These are phyloP conservation scores for Thermochaetoides thermophila DNA, from an alignment of 495 filamentous ascomycete species.

Conservation along the genomic window DNA sequence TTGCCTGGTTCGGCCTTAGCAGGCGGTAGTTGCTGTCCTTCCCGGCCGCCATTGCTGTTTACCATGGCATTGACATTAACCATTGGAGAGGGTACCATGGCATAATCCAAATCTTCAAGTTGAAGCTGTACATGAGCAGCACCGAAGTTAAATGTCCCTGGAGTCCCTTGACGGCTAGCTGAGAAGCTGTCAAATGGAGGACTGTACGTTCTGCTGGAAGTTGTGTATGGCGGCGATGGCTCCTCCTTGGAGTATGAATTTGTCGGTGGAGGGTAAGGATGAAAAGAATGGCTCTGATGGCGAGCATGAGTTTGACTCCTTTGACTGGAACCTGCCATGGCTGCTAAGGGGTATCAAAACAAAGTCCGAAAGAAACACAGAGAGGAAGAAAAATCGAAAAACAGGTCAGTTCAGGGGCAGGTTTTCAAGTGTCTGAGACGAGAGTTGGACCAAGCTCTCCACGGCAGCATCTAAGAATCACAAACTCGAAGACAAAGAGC, in stretches of 20 bases:
- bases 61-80: constrained; percentile 7
- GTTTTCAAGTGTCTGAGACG: too few relatives aligned
- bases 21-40: constrained; percentile 6
- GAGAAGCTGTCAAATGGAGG: constrained; percentile 12
- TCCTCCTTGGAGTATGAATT: constrained; percentile 7
- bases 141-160: neutral
- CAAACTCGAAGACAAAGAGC: too few relatives aligned
- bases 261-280: neutral
- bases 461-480: too few relatives aligned
- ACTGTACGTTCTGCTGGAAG: constrained; percentile 16
- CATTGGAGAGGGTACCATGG: neutral
- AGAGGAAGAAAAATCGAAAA: neutral
- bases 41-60: neutral
- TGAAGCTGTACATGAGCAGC: neutral
- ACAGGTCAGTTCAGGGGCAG: too few relatives aligned
- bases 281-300: neutral
- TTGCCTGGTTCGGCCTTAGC: constrained; percentile 31
- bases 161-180: constrained; percentile 14
- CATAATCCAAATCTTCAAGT: neutral
- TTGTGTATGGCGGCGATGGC: constrained; percentile 19
- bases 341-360: neutral
- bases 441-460: too few relatives aligned
- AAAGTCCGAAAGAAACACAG: neutral
- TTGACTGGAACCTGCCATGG: neutral
- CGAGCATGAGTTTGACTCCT: neutral